phyloP scores from a whole-genome alignment of 78 protist species.

The Dictyostelium brefeldianum region DNA sequence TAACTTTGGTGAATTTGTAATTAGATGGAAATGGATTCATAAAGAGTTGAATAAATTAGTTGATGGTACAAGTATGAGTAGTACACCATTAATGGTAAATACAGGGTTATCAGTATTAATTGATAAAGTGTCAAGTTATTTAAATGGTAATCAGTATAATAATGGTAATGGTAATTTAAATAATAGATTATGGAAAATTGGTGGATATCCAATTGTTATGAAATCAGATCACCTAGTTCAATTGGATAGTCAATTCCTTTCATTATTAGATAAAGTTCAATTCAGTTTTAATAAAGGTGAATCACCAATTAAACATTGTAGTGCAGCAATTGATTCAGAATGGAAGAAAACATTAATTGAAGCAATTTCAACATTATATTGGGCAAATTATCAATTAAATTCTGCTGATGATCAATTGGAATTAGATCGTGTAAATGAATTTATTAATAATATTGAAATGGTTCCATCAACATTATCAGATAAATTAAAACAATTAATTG shows the following conservation, averaged over 20 bases:
- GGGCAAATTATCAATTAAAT: slow-evolving; percentile 66
- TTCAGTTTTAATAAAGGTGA: slow-evolving; percentile 12
- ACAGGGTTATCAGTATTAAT: neutral
- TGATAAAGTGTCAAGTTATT: neutral
- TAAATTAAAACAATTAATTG: slow-evolving; percentile 20
- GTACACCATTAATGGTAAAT: neutral
- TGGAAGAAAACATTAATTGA: slow-evolving; percentile 62
- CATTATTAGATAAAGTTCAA: slow-evolving; percentile 8
- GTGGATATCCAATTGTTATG: slow-evolving; percentile 67
- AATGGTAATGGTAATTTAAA: neutral
- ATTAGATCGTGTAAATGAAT: neutral
- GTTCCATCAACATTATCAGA: slow-evolving; percentile 18
- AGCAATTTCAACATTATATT: slow-evolving; percentile 61
- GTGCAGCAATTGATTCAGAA: neutral
- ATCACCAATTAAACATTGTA: slow-evolving; percentile 28
- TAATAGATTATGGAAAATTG: slow-evolving; percentile 56
- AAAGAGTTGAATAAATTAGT: slow-evolving; percentile 17
- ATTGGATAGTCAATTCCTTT: slow-evolving; percentile 32
- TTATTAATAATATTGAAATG: neutral
- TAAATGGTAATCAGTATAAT: neutral
- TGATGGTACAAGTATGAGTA: neutral
- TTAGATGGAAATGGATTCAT: slow-evolving; percentile 73
- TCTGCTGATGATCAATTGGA: neutral
- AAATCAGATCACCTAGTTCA: slow-evolving; percentile 22
- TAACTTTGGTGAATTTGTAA: slow-evolving; percentile 43